Percentiles rank a stretch among this genome's conserved stretches.
These are phyloP conservation scores for Myxozyma vanderwaltii DNA, from an alignment of 805 yeast species.

Conservation along the genomic window DNA sequence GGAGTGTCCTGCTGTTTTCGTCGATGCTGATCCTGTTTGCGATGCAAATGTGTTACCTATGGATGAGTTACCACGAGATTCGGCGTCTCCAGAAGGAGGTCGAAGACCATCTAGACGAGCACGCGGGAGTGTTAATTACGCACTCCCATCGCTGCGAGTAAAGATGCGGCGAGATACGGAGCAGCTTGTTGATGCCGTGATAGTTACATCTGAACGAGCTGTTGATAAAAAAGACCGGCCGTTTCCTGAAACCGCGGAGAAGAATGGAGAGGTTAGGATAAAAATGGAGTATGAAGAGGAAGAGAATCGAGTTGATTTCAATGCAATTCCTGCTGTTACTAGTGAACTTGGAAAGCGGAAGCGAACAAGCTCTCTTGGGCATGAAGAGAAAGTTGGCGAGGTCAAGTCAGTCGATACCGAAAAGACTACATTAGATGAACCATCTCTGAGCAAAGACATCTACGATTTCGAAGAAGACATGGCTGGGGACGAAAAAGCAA, in stretches of 20 bases:
- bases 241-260: conserved; percentile 3
- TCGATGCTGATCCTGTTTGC: too few relatives aligned
- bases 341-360: conserved; percentile 13
- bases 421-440: background rate
- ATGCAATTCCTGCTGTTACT: background rate
- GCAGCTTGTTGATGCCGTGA: conserved; percentile 62
- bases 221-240: background rate
- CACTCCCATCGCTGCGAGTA: conserved; percentile 64
- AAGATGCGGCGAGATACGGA: conserved; percentile 70
- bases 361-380: conserved; percentile 3
- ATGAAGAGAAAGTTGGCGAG: background rate
- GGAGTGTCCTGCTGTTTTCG: background rate
- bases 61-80: background rate
- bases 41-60: too few relatives aligned
- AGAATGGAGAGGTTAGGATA: conserved; percentile 2
- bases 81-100: conserved; percentile 9
- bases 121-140: conserved; percentile 57
- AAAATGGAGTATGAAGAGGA: conserved; percentile 13
- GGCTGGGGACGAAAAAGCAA: background rate
- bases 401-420: background rate
- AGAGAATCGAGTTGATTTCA: conserved; percentile 1
- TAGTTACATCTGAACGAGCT: conserved; percentile 30
- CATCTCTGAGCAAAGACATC: background rate
- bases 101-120: conserved; percentile 25
- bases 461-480: background rate